Evolutionary conservation across 1,139 yeast genomes (phyloP).

Genomic region (Nakaseomyces delphensis): DNA sequence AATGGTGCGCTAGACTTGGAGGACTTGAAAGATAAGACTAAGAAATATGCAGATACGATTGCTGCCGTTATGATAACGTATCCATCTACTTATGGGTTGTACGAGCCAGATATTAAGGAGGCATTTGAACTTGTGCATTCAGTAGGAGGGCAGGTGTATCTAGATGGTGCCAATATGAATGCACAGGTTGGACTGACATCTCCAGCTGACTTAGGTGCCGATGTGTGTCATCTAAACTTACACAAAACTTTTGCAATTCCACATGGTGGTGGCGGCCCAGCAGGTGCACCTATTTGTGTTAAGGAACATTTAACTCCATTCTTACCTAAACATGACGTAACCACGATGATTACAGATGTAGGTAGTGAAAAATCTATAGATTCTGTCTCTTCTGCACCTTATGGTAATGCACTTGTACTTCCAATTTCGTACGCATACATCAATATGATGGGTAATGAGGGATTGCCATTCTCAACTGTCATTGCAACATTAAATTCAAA

Average conservation of each 20-base stretch:
- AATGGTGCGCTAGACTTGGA: conserved; percentile 80
- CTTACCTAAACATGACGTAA: conserved; percentile 70
- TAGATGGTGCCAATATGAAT: conserved; percentile 99
- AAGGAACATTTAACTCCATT: conserved; percentile 71
- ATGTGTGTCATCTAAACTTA: conserved; percentile 91
- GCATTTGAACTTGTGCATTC: conserved; percentile 80
- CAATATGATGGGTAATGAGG: conserved; percentile 82
- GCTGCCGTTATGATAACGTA: conserved; percentile 95
- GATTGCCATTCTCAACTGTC: conserved; percentile 76
- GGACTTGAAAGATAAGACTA: conserved; percentile 69
- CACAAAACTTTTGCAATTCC: conserved; percentile 97
- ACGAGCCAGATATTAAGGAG: conserved; percentile 80
- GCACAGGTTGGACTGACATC: conserved; percentile 97
- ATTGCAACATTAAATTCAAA: conserved; percentile 92
- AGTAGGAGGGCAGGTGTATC: conserved; percentile 89
- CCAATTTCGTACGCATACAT: conserved; percentile 94
- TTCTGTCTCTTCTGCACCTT: conserved; percentile 89
- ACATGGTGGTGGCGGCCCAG: conserved; percentile 99
- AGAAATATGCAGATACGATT: conserved; percentile 54
- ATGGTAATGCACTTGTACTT: conserved; percentile 86
- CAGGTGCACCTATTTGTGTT: conserved; percentile 97
- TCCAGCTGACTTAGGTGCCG: conserved; percentile 98
- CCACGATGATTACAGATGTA: conserved; percentile 45
- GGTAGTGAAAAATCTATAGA: conserved; percentile 46
- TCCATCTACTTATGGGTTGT: conserved; percentile 94